Evolutionary conservation across 768 basidiomycete genomes (phyloP).

Genomic region (Piloderma croceum): DNA sequence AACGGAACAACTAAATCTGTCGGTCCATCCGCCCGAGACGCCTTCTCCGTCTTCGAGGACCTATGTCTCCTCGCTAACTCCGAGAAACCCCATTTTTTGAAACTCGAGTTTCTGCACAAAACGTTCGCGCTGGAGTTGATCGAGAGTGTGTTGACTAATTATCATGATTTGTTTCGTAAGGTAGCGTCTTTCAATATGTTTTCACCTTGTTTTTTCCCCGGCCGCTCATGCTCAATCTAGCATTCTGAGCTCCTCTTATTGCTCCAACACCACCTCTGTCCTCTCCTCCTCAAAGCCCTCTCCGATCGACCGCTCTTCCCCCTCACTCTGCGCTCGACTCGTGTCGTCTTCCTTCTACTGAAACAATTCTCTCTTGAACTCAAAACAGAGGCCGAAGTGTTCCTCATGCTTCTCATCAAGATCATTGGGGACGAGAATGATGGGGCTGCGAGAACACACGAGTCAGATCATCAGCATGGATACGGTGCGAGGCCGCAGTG

Average conservation of each 20-base stretch:
- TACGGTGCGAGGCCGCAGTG: constrained; percentile 59
- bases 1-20: constrained; percentile 60
- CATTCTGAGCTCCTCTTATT: constrained; percentile 80
- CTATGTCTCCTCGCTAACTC: constrained; percentile 83
- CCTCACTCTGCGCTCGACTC: constrained; percentile 82
- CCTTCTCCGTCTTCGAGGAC: constrained; percentile 87
- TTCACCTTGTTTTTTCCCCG: background rate
- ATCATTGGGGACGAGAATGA: constrained; percentile 53
- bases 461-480: constrained; percentile 9
- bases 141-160: constrained; percentile 93
- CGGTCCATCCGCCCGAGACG: constrained; percentile 74
- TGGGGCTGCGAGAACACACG: constrained; percentile 22
- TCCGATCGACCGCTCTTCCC: constrained; percentile 83
- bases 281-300: constrained; percentile 79
- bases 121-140: constrained; percentile 97
- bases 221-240: constrained; percentile 31
- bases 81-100: constrained; percentile 75
- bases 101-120: constrained; percentile 77
- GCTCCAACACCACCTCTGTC: constrained; percentile 86
- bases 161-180: constrained; percentile 78
- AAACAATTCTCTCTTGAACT: constrained; percentile 86
- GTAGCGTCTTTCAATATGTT: constrained; percentile 22
- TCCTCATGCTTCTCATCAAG: constrained; percentile 67
- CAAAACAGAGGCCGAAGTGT: constrained; percentile 78
- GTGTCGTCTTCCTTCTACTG: constrained; percentile 88